Percentiles rank a stretch among this genome's conserved stretches.
Conservation (phyloP, 2,329 filamentous ascomycete genomes). For the Paradendryphiella salina region DNA sequence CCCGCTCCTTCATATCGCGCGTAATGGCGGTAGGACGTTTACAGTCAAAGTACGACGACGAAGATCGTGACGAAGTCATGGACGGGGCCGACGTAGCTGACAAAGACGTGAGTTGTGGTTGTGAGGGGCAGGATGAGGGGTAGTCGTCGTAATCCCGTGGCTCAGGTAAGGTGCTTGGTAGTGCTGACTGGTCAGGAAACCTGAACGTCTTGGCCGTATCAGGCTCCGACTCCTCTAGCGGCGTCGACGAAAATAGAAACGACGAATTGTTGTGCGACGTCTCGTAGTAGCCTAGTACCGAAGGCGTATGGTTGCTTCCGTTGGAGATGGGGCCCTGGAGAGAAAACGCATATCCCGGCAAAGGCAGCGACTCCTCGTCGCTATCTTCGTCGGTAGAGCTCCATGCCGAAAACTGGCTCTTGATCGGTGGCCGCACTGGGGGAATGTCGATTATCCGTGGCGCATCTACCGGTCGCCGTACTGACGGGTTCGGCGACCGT, state of each 20-base stretch:
- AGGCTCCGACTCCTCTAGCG: slow-evolving; percentile 27
- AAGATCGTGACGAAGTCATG: slow-evolving; percentile 26
- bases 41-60: slow-evolving; percentile 42
- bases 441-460: slow-evolving; percentile 38
- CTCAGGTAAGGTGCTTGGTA: slow-evolving; percentile 16
- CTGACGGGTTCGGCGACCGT: slow-evolving; percentile 25
- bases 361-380: slow-evolving; percentile 29
- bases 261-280: slow-evolving; percentile 25
- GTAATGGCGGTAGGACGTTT: slow-evolving; percentile 31
- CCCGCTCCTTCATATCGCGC: slow-evolving; percentile 31
- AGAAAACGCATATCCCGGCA: slow-evolving; percentile 18
- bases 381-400: slow-evolving; percentile 44
- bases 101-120: slow-evolving; percentile 35
- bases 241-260: slow-evolving; percentile 42
- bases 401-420: slow-evolving; percentile 45
- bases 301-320: slow-evolving; percentile 32
- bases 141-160: slow-evolving; percentile 25
- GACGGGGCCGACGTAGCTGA: slow-evolving; percentile 44
- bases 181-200: slow-evolving; percentile 25
- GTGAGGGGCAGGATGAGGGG: slow-evolving; percentile 31
- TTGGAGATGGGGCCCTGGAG: slow-evolving; percentile 14
- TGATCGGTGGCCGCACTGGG: slow-evolving; percentile 37
- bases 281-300: slow-evolving; percentile 40
- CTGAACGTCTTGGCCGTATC: slow-evolving; percentile 25
- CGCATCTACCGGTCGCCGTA: slow-evolving; percentile 24